Percentiles rank a stretch among this genome's conserved stretches.
These are phyloP conservation scores for Metschnikowia hibisci DNA, from an alignment of 805 yeast genomes.

Conservation along the genomic window DNA sequence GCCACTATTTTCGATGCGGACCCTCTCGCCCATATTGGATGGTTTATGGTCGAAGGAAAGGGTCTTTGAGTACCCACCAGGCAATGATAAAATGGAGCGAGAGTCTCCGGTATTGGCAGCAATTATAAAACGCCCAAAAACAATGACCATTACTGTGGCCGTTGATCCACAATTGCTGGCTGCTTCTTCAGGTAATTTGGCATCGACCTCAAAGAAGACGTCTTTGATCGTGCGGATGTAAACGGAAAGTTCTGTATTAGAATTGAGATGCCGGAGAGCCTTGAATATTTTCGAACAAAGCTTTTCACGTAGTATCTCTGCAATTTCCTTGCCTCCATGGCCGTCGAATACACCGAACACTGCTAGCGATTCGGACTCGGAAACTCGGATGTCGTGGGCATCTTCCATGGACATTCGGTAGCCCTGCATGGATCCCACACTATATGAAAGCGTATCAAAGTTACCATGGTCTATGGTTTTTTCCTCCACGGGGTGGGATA, in stretches of 20 bases:
- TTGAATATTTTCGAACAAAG: constrained; percentile 38
- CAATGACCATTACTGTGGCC: constrained; percentile 31
- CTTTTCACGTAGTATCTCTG: constrained; percentile 47
- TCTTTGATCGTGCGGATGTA: constrained; percentile 25
- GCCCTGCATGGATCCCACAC: constrained; percentile 76
- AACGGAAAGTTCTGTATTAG: constrained; percentile 9
- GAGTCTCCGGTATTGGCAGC: constrained; percentile 79
- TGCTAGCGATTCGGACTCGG: constrained; percentile 38
- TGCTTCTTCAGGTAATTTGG: constrained; percentile 23
- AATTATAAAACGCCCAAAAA: constrained; percentile 38
- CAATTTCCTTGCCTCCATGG: constrained; percentile 69
- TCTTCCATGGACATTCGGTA: constrained; percentile 74
- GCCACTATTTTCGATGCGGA: constrained; percentile 40
- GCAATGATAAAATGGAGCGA: constrained; percentile 53
- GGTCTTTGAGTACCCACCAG: constrained; percentile 51
- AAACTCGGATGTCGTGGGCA: constrained; percentile 55
- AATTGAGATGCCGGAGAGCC: constrained; percentile 17
- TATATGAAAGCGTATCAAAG: constrained; percentile 48
- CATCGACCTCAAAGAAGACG: constrained; percentile 36
- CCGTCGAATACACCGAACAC: constrained; percentile 79
- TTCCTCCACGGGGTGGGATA: constrained; percentile 72
- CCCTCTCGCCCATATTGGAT: constrained; percentile 40
- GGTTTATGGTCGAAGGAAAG: constrained; percentile 45
- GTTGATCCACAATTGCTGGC: constrained; percentile 42
- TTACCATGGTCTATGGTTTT: constrained; percentile 50